These are phyloP conservation scores for Sugiyamaella grinbergsii DNA, from an alignment of 1,139 yeast species.

Conservation along the genomic window DNA sequence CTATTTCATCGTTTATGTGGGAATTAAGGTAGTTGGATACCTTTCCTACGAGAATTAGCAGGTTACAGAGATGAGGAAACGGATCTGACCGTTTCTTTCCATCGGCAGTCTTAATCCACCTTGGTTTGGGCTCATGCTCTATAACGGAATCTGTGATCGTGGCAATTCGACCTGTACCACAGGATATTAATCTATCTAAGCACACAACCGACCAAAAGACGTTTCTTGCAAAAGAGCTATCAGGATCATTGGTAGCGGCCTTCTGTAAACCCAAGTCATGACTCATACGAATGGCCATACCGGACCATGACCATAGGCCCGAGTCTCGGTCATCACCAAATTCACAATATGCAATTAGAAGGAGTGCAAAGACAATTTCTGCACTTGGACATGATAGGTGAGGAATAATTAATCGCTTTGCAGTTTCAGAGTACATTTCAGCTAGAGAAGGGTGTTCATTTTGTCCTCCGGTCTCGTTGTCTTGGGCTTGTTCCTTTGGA, in stretches of 20 bases:
- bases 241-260: slow-evolving; percentile 14
- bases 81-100: slow-evolving; percentile 32
- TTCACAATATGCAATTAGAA: slow-evolving; percentile 37
- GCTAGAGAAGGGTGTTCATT: slow-evolving; percentile 16
- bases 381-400: slow-evolving; percentile 36
- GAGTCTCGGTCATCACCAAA: slow-evolving; percentile 39
- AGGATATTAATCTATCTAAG: slow-evolving; percentile 36
- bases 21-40: slow-evolving; percentile 33
- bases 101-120: slow-evolving; percentile 14
- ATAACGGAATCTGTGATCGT: slow-evolving; percentile 32
- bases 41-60: slow-evolving; percentile 34
- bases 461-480: not conserved
- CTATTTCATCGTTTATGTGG: slow-evolving; percentile 5
- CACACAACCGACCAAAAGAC: slow-evolving; percentile 39
- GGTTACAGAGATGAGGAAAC: slow-evolving; percentile 36
- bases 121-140: slow-evolving; percentile 29
- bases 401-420: slow-evolving; percentile 34
- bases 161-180: slow-evolving; percentile 36
- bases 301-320: slow-evolving; percentile 40
- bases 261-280: slow-evolving; percentile 38
- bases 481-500: not conserved
- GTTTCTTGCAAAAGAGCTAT: slow-evolving; percentile 21
- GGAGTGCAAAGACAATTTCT: slow-evolving; percentile 35
- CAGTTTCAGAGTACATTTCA: slow-evolving; percentile 35
- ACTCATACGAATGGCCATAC: slow-evolving; percentile 40